Evolutionary conservation across 805 yeast species (phyloP).

Genomic region (baker's yeast (Saccharomyces cerevisiae)): DNA sequence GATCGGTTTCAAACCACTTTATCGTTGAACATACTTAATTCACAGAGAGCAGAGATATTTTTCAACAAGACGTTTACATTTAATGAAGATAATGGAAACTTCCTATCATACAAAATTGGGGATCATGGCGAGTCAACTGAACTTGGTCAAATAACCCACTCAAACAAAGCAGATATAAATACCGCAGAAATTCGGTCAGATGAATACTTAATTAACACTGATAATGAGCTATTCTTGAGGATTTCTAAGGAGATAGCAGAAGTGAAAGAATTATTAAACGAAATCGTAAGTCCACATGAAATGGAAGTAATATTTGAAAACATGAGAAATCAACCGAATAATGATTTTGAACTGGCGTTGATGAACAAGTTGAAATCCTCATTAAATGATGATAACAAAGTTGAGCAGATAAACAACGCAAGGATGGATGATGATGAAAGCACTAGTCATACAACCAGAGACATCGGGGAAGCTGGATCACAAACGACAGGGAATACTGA

Average conservation of each 20-base stretch:
- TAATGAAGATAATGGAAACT: not conserved
- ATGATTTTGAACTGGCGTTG: not conserved
- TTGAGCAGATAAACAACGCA: not conserved
- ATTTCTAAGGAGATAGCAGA: not conserved
- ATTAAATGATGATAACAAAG: not conserved
- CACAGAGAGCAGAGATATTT: not conserved
- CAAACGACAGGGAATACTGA: not conserved
- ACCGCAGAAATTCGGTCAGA: not conserved
- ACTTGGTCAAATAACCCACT: not conserved
- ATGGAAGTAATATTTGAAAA: not conserved
- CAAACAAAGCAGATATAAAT: not conserved
- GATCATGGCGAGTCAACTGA: not conserved
- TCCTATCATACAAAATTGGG: not conserved
- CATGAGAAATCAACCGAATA: not conserved
- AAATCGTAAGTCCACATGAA: not conserved
- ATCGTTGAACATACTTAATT: constrained; percentile 6
- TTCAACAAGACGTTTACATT: not conserved
- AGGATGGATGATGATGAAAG: not conserved
- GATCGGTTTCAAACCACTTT: constrained; percentile 19
- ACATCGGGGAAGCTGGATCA: not conserved
- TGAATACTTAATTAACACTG: not conserved
- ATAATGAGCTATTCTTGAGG: not conserved
- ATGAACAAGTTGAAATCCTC: not conserved
- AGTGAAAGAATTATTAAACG: not conserved
- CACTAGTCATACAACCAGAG: not conserved